Evolutionary conservation across 768 basidiomycete genomes (phyloP), one percentile per base, ranked within the genome.

Genomic region (Psilocybe tampanensis): DNA sequence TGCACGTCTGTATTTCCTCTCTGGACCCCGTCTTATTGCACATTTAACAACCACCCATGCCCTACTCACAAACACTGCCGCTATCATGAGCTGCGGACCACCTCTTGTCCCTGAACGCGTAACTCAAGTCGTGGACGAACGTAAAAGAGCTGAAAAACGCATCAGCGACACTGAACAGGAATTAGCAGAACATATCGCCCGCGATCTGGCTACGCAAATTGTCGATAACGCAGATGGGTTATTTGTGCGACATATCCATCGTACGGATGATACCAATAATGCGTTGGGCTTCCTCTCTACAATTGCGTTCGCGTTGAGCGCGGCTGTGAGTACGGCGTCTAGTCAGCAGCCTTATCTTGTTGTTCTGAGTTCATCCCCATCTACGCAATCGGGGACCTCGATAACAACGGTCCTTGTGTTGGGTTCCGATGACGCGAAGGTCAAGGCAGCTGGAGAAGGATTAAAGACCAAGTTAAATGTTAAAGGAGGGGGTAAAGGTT

Each of bases 401-500:
- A 75, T 80, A 2, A 85, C 75, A 15, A 79, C 86, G 17, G 76
- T 90, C 21, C 68, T 92, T 32, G 70, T 89, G 12, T 66, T 86
- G 52, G 87, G 89, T 1, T 80, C 81, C 3, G 82, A 86, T 24
- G 86, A 86, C 34, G 75, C 80, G 50, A 72, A 71, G 9, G 86
- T 90, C 17, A 89, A 86, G 69, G 76, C 72, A 59, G 72, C 71
- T 1, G 88, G 88, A 2, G 85, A 85, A 2, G 74, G 67, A 22
- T 67, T 89, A 42, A 90, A 84, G 68, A 66, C 71, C 4, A 84
- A 79, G 60, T 72, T 89, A 24, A 75, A 76, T 8, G 76, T 89
- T 45, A 93, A 87, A 72, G 92, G 92, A 7, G 92, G 92, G 11
- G 90, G 91, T 3, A 91, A 88, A 65, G 90, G 89, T 1, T 61